phyloP scores from a whole-genome alignment of 2,329 filamentous ascomycete species.

The Xylariaceae sp. region DNA sequence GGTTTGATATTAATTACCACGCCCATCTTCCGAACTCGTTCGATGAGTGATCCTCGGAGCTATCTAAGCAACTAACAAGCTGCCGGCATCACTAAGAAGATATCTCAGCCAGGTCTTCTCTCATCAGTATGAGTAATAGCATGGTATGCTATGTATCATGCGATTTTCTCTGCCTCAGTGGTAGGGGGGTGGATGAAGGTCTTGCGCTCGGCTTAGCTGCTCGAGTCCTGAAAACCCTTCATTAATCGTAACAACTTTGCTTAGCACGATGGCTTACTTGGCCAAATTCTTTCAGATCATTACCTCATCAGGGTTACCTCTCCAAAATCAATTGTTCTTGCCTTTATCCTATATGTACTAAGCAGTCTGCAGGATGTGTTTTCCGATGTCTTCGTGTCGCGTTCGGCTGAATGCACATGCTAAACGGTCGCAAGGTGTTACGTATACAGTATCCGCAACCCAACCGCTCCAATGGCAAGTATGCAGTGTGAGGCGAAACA shows the following conservation, averaged over 20 bases:
- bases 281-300: too few species aligned
- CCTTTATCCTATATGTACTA: too few species aligned
- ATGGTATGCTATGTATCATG: too few species aligned
- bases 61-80: neutral
- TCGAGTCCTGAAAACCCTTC: neutral
- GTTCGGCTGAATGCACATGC: constrained; percentile 20
- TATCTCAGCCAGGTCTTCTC: neutral
- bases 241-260: neutral
- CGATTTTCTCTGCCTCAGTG: too few species aligned
- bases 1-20: constrained; percentile 19
- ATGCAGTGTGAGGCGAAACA: neutral
- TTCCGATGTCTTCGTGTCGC: neutral
- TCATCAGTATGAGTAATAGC: neutral
- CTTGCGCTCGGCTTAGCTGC: too few species aligned
- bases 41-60: neutral
- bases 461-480: constrained; percentile 15
- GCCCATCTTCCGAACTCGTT: constrained; percentile 4
- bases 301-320: neutral
- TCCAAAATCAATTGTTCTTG: neutral
- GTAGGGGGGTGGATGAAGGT: too few species aligned
- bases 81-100: constrained; percentile 9
- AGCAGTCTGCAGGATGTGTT: neutral
- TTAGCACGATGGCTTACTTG: too few species aligned
- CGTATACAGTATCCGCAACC: constrained; percentile 1
- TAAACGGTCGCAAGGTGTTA: neutral